Evolutionary conservation across 2,329 filamentous ascomycete genomes (phyloP).

Genomic region (Cyanodermella asteris): DNA sequence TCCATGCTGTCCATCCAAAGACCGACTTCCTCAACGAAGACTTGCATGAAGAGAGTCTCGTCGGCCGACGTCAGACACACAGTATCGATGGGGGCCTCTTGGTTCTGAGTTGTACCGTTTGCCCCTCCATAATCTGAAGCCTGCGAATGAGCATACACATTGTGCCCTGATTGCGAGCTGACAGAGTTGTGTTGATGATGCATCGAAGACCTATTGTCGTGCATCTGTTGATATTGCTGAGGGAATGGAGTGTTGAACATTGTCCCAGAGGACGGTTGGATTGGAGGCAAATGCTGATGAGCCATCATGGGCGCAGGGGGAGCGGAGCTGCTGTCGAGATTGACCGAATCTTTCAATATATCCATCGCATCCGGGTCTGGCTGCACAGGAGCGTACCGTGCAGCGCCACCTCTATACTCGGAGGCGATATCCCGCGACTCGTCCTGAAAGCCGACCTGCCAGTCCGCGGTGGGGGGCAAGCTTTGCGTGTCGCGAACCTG

Average conservation of each 20-base stretch:
- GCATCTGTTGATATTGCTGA: slow-evolving; percentile 20
- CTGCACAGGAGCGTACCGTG: slow-evolving; percentile 43
- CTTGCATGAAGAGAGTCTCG: slow-evolving; percentile 74
- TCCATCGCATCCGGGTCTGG: slow-evolving; percentile 18
- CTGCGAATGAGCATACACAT: too few relatives aligned
- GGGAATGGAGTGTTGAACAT: slow-evolving; percentile 20
- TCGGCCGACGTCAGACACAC: slow-evolving; percentile 52
- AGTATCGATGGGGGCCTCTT: slow-evolving; percentile 21
- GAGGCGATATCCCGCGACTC: slow-evolving; percentile 79
- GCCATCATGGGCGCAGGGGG: slow-evolving; percentile 15
- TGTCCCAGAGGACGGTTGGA: slow-evolving; percentile 19
- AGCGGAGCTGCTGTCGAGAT: slow-evolving; percentile 13
- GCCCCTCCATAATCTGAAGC: slow-evolving; percentile 16
- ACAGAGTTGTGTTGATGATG: slow-evolving; percentile 14
- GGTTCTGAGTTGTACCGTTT: slow-evolving; percentile 13
- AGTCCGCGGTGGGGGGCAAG: slow-evolving; percentile 36
- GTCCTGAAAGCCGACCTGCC: slow-evolving; percentile 60
- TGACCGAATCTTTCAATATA: slow-evolving; percentile 7
- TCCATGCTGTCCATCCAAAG: slow-evolving; percentile 91
- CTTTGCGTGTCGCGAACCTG: slow-evolving; percentile 47
- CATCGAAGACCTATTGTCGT: slow-evolving; percentile 14
- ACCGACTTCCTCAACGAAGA: slow-evolving; percentile 76
- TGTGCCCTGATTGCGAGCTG: slow-evolving; percentile 10
- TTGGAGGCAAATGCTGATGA: slow-evolving; percentile 28
- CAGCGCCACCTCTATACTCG: slow-evolving; percentile 62